Percentiles rank a stretch among this genome's conserved stretches.
Conservation (phyloP, 805 yeast species). For the Yarrowia phangngaensis region DNA sequence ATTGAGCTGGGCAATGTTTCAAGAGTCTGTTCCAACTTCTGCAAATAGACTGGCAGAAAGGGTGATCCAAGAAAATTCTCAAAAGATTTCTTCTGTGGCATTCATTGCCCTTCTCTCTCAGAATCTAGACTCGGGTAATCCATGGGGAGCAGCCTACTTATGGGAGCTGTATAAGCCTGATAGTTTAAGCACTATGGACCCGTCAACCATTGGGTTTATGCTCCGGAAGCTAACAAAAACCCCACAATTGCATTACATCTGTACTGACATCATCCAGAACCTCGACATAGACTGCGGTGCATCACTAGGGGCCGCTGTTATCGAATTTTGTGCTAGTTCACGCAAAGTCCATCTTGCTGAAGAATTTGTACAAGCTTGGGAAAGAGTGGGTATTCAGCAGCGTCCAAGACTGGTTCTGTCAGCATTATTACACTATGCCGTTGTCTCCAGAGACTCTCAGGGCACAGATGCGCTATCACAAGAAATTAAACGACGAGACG, state of each 20-base stretch:
- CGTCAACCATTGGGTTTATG: background rate
- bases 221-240: background rate
- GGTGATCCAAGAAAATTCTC: background rate
- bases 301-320: constrained; percentile 3
- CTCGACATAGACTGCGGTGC: constrained; percentile 4
- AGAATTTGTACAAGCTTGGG: background rate
- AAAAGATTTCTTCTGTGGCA: background rate
- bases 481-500: constrained; percentile 23
- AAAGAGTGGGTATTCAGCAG: background rate
- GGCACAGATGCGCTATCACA: background rate
- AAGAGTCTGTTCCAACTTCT: background rate
- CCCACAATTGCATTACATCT: constrained; percentile 11
- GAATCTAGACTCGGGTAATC: constrained; percentile 9
- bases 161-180: background rate
- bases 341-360: background rate
- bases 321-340: constrained; percentile 1
- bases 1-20: constrained; percentile 9
- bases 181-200: background rate
- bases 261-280: background rate
- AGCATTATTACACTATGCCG: constrained; percentile 11
- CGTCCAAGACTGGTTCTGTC: constrained; percentile 16
- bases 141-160: constrained; percentile 14
- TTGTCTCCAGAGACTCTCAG: constrained; percentile 8
- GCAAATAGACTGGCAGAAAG: constrained; percentile 1
- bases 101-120: background rate